Base-by-base conservation (phyloP, 129 eudicot species). In the Cynara cardunculus region DNA sequence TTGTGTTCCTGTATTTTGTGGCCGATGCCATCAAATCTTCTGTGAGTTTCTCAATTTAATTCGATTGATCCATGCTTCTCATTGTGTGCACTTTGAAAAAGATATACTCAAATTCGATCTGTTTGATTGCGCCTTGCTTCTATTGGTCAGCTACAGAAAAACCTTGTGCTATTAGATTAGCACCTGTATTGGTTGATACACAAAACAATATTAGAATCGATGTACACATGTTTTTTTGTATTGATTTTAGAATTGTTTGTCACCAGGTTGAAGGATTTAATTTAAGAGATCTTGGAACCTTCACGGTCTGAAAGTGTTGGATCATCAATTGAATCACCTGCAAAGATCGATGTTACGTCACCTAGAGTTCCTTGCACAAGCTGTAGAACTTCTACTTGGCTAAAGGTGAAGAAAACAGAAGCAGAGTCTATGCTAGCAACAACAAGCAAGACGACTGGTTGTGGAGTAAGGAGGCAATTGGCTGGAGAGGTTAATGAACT, bases 201-300 rank as follows among this genome's bases (percentile, higher is more conserved):
- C n/a, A n/a, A n/a, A n/a, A n/a, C n/a, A n/a, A n/a, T n/a, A n/a
- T n/a, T n/a, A n/a, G 12, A 10, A 39, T 39, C 10, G 49, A 39
- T 39, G 49, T 39, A 8, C 49, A 39, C 14, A 39, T 39, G 49
- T 39, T 7, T 35, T 35, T 13, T 0, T 67, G 9, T 72, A 16
- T 22, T 74, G 30, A 83, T 34, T 26, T 78, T 12, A 18, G 70
- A 37, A 25, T 16, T 9, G 25, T n/a, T 32, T 19, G 10, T 27
- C 37, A 59, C 27, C 69, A 93, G 97, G 94, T 93, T 13, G 85
- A 82, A 68, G 97, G 97, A n/a, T n/a, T n/a, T n/a, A 16, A 65
- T 90, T 56, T 92, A 93, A 65, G 96, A 93, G 21, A 10, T 86
- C 26, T 24, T 82, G 86, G 79, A 77, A 8, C 59, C 80, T 5